Conservation (phyloP, 2,329 filamentous ascomycete species). For the Phialemoniopsis sp. region DNA sequence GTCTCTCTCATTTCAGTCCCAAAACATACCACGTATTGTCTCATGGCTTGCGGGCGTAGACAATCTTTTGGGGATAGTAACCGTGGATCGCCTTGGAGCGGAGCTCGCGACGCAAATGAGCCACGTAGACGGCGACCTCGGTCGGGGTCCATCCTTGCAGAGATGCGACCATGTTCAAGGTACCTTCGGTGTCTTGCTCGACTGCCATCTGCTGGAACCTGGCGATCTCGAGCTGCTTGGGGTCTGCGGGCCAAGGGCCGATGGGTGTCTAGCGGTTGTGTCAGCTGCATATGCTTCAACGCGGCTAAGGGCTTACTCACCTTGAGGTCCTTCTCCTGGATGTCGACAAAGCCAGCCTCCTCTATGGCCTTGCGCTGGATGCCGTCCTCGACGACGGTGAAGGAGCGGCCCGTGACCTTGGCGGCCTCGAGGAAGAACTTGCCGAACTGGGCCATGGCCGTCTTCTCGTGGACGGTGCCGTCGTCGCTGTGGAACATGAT, state of each 20-base stretch:
- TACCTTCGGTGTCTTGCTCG: conserved; percentile 10
- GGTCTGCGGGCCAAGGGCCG: conserved; percentile 28
- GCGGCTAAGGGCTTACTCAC: no score
- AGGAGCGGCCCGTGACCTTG: conserved; percentile 3
- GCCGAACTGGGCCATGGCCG: conserved; percentile 15
- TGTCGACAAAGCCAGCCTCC: conserved; percentile 7
- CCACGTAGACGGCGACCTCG: conserved; percentile 9
- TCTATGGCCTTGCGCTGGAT: conserved; percentile 5
- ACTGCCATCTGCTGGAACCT: conserved; percentile 8
- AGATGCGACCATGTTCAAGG: conserved; percentile 10
- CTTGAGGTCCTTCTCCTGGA: conserved; percentile 2
- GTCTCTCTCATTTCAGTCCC: no score
- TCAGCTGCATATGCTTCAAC: neutral
- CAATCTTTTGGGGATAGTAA: conserved; percentile 8
- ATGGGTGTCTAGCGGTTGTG: conserved; percentile 13
- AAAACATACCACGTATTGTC: no score
- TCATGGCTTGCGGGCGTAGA: conserved; percentile 11
- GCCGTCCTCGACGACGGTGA: conserved; percentile 7
- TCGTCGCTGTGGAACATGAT: conserved; percentile 17
- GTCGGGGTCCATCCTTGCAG: conserved; percentile 11
- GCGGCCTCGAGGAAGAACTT: conserved; percentile 10
- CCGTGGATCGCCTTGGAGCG: conserved; percentile 8
- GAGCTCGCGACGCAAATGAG: conserved; percentile 10
- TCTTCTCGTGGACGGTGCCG: conserved; percentile 9
- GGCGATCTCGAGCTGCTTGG: conserved; percentile 18